phyloP scores from a whole-genome alignment of 257 asterid species.

The Solanum sitiens region DNA sequence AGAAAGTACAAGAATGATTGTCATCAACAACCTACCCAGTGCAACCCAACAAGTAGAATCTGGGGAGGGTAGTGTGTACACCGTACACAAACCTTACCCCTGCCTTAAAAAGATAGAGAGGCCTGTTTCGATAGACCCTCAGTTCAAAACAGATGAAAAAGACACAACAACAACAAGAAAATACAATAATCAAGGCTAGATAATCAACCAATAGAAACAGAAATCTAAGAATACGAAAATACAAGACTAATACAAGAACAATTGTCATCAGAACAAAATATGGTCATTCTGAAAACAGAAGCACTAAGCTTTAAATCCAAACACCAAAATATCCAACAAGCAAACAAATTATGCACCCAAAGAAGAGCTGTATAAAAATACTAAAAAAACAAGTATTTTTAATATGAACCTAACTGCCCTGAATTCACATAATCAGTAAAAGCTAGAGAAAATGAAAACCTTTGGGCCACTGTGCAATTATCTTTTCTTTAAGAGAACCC shows the following conservation, averaged over 20 bases:
- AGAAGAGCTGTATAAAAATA: neutral
- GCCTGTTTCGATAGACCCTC: neutral
- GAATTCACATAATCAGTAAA: neutral
- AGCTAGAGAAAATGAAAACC: conserved; percentile 26
- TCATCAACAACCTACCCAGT: neutral
- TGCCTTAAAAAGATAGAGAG: neutral
- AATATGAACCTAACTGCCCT: neutral
- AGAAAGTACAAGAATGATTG: neutral
- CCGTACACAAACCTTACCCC: neutral
- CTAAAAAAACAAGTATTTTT: neutral
- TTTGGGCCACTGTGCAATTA: conserved; percentile 84
- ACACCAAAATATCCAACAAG: neutral
- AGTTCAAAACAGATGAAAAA: neutral
- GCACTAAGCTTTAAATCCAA: neutral
- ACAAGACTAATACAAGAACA: neutral
- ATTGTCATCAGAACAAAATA: neutral
- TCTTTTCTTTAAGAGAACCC: conserved; percentile 75
- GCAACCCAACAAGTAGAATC: neutral
- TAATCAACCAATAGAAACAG: neutral
- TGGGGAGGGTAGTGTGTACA: neutral
- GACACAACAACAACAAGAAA: neutral
- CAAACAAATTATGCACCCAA: neutral
- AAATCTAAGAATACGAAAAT: neutral
- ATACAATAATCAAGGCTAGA: neutral
- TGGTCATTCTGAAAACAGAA: neutral